A percentile compares a stretch with the other conserved stretches of the same genome.
Conservation (phyloP, 768 basidiomycete species). For the Cystobasidium tubakii region DNA sequence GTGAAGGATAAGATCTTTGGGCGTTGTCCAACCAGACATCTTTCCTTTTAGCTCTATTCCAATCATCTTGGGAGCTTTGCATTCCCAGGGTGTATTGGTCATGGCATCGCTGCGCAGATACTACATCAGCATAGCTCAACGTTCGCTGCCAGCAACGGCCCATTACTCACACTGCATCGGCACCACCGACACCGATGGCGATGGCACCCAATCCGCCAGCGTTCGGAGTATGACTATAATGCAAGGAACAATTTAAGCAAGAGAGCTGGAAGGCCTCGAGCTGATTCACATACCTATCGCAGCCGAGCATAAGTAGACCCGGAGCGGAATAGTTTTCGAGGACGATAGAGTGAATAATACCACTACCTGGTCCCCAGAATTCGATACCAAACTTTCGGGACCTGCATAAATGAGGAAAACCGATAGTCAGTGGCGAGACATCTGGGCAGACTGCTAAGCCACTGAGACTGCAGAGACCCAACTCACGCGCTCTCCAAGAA, state of each 20-base stretch:
- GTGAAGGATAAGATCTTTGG: conserved; percentile 93
- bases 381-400: conserved; percentile 65
- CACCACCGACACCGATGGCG: conserved; percentile 98
- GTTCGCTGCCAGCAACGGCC: neutral
- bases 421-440: neutral
- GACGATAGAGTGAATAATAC: conserved; percentile 89
- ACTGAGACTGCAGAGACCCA: neutral
- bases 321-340: conserved; percentile 62
- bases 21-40: conserved; percentile 82
- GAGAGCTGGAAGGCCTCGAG: conserved; percentile 52
- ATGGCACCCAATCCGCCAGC: conserved; percentile 93
- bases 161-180: conserved; percentile 59
- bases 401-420: neutral
- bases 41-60: conserved; percentile 83
- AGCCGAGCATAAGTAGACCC: conserved; percentile 52
- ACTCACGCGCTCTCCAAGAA: conserved; percentile 62
- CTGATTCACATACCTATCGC: conserved; percentile 43
- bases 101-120: conserved; percentile 75
- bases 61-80: conserved; percentile 58
- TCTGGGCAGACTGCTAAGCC: neutral
- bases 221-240: conserved; percentile 82
- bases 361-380: conserved; percentile 90
- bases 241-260: conserved; percentile 52
- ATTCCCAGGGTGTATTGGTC: conserved; percentile 96
- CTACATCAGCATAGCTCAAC: conserved; percentile 34